Conservation (phyloP, 257 asterid species). For the Scutellaria galericulata region DNA sequence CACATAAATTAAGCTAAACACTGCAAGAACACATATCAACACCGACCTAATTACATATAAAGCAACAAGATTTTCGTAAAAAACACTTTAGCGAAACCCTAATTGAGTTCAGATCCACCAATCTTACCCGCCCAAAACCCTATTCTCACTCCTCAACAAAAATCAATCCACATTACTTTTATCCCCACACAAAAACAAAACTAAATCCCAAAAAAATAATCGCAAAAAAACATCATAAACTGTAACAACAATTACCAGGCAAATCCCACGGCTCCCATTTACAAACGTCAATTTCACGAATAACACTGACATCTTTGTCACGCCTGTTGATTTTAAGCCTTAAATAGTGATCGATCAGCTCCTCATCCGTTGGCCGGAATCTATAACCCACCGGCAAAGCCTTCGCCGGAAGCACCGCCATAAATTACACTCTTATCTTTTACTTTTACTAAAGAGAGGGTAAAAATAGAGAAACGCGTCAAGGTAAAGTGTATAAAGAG, state of each 20-base stretch:
- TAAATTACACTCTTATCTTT: conserved; percentile 31
- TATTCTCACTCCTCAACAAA: conserved; percentile 8
- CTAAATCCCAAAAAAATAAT: not conserved
- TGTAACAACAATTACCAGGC: conserved; percentile 51
- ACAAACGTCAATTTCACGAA: conserved; percentile 90
- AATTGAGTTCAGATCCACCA: conserved; percentile 26
- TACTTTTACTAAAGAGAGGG: not conserved
- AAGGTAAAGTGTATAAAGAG: conserved; percentile 29
- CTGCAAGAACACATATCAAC: no score
- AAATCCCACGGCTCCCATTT: conserved; percentile 85
- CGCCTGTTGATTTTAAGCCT: conserved; percentile 68
- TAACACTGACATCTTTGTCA: conserved; percentile 62
- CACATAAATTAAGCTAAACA: not conserved
- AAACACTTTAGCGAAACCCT: conserved; percentile 18
- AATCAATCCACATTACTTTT: conserved; percentile 8
- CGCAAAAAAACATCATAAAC: not conserved
- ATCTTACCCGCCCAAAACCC: conserved; percentile 10
- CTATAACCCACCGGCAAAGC: conserved; percentile 89
- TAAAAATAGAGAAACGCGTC: not conserved
- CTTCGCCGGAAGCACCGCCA: conserved; percentile 63
- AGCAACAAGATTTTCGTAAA: not conserved
- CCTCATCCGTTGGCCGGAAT: conserved; percentile 93
- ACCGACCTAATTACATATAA: not conserved
- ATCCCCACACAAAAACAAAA: not conserved
- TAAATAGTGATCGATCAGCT: conserved; percentile 78